Percentiles rank a stretch among this genome's conserved stretches.
Conservation (phyloP, 2,329 filamentous ascomycete species). For the Fusarium solani-melongenae region DNA sequence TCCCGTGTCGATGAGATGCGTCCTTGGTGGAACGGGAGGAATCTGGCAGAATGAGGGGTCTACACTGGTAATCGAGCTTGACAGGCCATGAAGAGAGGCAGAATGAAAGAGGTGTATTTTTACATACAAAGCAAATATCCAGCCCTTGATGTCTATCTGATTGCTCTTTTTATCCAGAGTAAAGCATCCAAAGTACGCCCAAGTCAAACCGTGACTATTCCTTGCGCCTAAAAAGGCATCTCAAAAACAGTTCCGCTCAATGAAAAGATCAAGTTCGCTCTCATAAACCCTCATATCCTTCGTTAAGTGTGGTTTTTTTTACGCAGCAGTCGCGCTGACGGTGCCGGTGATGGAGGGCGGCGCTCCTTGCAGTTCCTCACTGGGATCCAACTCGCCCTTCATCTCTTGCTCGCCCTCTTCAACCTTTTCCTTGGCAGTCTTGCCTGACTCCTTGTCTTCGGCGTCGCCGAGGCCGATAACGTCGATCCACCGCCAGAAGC, state of each 20-base stretch:
- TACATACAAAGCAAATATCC: neutral
- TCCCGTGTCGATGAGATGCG: conserved; percentile 33
- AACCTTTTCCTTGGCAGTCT: conserved; percentile 46
- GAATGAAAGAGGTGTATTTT: conserved; percentile 8
- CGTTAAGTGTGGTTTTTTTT: neutral
- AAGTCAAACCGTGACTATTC: neutral
- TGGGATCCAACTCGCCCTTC: conserved; percentile 50
- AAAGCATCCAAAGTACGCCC: neutral
- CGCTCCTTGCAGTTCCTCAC: conserved; percentile 36
- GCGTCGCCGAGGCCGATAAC: conserved; percentile 59
- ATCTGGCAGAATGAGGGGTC: conserved; percentile 34
- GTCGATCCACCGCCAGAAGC: conserved; percentile 65
- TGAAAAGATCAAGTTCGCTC: conserved; percentile 24
- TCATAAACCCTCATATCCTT: conserved; percentile 24
- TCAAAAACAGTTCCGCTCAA: conserved; percentile 7
- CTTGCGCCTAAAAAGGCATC: conserved; percentile 32
- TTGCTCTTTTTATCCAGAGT: neutral
- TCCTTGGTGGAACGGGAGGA: conserved; percentile 34
- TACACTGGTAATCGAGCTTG: conserved; percentile 30
- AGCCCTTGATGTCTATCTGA: neutral
- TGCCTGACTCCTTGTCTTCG: conserved; percentile 43
- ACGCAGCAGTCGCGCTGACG: conserved; percentile 35
- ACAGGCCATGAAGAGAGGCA: neutral
- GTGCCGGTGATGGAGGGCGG: conserved; percentile 8
- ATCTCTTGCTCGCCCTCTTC: conserved; percentile 50